Evolutionary conservation across 805 yeast species (phyloP).

Genomic region (Yarrowia hollandica): DNA sequence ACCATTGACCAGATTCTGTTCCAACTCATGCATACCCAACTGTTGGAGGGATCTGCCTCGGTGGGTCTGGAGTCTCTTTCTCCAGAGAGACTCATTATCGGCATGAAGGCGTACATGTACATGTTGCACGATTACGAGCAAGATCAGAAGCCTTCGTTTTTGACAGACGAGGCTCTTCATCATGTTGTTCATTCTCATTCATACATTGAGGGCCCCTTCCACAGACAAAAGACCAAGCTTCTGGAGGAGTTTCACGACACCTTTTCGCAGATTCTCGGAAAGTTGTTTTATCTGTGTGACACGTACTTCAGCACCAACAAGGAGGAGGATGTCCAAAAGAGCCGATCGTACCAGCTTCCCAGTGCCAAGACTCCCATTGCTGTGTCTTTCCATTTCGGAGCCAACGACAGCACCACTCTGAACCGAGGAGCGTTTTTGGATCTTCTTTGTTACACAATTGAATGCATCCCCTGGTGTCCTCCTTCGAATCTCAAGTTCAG

Average conservation of each 20-base stretch:
- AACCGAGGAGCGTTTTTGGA: slow-evolving; percentile 49
- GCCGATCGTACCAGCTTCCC: slow-evolving; percentile 43
- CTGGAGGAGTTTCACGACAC: slow-evolving; percentile 60
- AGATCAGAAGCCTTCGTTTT: slow-evolving; percentile 70
- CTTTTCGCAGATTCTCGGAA: slow-evolving; percentile 58
- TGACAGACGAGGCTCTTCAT: slow-evolving; percentile 52
- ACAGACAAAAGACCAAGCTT: slow-evolving; percentile 11
- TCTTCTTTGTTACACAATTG: slow-evolving; percentile 67
- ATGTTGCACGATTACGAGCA: slow-evolving; percentile 62
- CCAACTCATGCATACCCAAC: slow-evolving; percentile 52
- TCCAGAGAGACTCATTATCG: slow-evolving; percentile 70
- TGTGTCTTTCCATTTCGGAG: slow-evolving; percentile 44
- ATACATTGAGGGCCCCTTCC: slow-evolving; percentile 16
- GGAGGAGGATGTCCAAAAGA: slow-evolving; percentile 41
- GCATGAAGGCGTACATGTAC: slow-evolving; percentile 69
- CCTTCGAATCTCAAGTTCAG: slow-evolving; percentile 56
- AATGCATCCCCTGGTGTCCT: slow-evolving; percentile 71
- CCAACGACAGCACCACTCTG: slow-evolving; percentile 37
- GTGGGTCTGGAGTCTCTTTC: slow-evolving; percentile 56
- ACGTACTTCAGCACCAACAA: slow-evolving; percentile 44
- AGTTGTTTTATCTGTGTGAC: slow-evolving; percentile 61
- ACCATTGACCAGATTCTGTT: slow-evolving; percentile 74
- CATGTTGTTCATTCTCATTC: neutral
- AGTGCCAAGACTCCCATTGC: slow-evolving; percentile 43
- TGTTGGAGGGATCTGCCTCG: slow-evolving; percentile 47